A percentile compares a stretch with the other conserved stretches of the same genome.
phyloP scores from a whole-genome alignment of 2,329 filamentous ascomycete species.

The Mollisia scopiformis region DNA sequence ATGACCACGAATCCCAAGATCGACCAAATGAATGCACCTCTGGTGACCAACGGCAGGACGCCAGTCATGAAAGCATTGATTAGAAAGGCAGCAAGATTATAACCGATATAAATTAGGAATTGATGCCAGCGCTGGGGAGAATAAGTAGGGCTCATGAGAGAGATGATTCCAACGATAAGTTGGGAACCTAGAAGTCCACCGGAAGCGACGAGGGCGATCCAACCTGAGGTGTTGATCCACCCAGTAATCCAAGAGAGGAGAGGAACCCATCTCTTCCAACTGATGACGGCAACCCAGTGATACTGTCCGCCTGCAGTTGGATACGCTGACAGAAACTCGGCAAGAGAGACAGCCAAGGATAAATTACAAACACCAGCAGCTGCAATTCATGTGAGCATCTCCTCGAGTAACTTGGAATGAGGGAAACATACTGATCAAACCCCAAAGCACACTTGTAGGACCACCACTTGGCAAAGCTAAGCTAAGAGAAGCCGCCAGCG shows the following conservation, averaged over 20 bases:
- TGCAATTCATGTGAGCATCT: conserved; percentile 51
- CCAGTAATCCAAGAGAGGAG: conserved; percentile 48
- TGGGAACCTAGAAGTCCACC: conserved; percentile 57
- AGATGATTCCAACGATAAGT: conserved; percentile 56
- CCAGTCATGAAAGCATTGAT: conserved; percentile 54
- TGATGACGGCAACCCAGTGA: conserved; percentile 59
- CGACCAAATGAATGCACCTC: conserved; percentile 55
- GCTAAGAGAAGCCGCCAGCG: conserved; percentile 45
- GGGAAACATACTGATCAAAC: conserved; percentile 52
- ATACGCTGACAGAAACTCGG: conserved; percentile 59
- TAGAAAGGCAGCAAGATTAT: conserved; percentile 46
- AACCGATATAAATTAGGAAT: conserved; percentile 54
- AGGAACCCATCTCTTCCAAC: conserved; percentile 47
- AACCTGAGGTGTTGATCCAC: conserved; percentile 51
- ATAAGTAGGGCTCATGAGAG: conserved; percentile 51
- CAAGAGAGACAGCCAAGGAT: conserved; percentile 58
- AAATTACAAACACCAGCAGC: conserved; percentile 55
- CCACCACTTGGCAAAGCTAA: conserved; percentile 72
- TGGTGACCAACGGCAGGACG: conserved; percentile 52
- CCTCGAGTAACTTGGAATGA: conserved; percentile 44
- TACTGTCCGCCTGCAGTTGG: conserved; percentile 60
- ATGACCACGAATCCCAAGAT: conserved; percentile 54
- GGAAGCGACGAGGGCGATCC: conserved; percentile 49
- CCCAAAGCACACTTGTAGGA: conserved; percentile 73
- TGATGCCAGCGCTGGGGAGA: conserved; percentile 57